Evolutionary conservation across 2,329 filamentous ascomycete genomes (phyloP).

Genomic region (Colletotrichum sansevieriae): DNA sequence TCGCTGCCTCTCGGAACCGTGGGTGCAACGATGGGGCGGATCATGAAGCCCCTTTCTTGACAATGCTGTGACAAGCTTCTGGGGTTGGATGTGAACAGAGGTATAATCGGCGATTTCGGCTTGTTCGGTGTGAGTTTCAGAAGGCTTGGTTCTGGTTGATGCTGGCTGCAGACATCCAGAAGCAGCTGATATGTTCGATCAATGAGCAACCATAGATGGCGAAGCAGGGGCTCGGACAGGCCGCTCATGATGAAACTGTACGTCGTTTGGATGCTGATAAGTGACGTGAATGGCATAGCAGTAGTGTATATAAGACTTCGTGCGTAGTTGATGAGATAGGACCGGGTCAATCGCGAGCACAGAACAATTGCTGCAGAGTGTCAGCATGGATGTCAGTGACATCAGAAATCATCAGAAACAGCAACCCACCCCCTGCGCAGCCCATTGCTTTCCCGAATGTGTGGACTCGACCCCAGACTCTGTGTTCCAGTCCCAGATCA

Average conservation of each 20-base stretch:
- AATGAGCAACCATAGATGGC: conserved; percentile 60
- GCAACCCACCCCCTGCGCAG: conserved; percentile 75
- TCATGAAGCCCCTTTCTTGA: conserved; percentile 69
- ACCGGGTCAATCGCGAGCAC: conserved; percentile 68
- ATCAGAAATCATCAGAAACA: background rate
- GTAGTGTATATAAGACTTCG: conserved; percentile 83
- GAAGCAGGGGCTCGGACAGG: conserved; percentile 54
- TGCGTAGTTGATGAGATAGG: conserved; percentile 81
- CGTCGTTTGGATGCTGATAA: conserved; percentile 69
- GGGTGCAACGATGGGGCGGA: conserved; percentile 76
- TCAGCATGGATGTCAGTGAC: conserved; percentile 15
- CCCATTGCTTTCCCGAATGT: conserved; percentile 78
- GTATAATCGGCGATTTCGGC: conserved; percentile 74
- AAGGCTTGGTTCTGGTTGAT: conserved; percentile 44
- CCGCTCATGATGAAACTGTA: conserved; percentile 69
- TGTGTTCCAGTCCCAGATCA: conserved; percentile 65
- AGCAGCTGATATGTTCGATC: conserved; percentile 60
- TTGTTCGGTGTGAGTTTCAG: conserved; percentile 51
- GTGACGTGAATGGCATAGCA: conserved; percentile 71
- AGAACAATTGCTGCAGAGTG: conserved; percentile 64
- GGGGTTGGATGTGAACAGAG: conserved; percentile 69
- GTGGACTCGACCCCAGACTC: conserved; percentile 70
- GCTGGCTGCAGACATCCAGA: conserved; percentile 48
- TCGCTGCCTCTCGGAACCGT: conserved; percentile 75
- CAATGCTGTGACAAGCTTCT: conserved; percentile 71